Evolutionary conservation across 2,329 filamentous ascomycete species (phyloP), one percentile per base, ranked within the genome.

Genomic region (Fusarium neocosmosporiellum): DNA sequence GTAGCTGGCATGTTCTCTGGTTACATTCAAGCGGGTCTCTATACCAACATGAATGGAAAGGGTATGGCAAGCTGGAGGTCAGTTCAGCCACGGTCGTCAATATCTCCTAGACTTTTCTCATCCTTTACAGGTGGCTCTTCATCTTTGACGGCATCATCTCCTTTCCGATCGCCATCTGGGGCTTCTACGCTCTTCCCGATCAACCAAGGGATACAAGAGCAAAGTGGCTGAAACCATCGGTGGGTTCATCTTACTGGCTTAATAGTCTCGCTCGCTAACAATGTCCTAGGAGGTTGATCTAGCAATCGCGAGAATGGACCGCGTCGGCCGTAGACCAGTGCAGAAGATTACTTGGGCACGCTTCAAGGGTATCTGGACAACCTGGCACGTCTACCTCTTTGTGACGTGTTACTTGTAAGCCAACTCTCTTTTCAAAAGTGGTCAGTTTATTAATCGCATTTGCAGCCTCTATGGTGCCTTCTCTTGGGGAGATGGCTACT

Each of bases 21-120:
- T 0, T 83, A 83, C 59, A 69, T 83, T 8, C 80, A 83, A 71
- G 81, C 82, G 1, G 81, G 78, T 0, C 78, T 84, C 2, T 81
- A 82, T 37, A 75, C 72, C n/a, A 76, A 77, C 20, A 73, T 84
- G 41, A 75, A 82, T 22, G 81, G 81, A 3, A 59, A 63, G 5
- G 69, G 66, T 0, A 64, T 71, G 41, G 66, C 69, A 0, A 64
- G 66, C 20, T 71, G 69, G 69, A 69, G 69, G 66, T 66, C 5
- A 62, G 57, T 34, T 24, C 3, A 2, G 2, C 6, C 4, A 6
- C 20, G 14, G 0, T 1, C 31, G 8, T 7, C 3, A 33, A 50
- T 2, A 10, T 36, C 1, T 2, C 2, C 2, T 33, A 4, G 5
- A 10, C 18, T 16, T 18, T 66, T 27, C 65, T 63, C 5, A 34